Evolutionary conservation across 2,329 filamentous ascomycete genomes (phyloP).

Genomic region (Dothistroma pini): DNA sequence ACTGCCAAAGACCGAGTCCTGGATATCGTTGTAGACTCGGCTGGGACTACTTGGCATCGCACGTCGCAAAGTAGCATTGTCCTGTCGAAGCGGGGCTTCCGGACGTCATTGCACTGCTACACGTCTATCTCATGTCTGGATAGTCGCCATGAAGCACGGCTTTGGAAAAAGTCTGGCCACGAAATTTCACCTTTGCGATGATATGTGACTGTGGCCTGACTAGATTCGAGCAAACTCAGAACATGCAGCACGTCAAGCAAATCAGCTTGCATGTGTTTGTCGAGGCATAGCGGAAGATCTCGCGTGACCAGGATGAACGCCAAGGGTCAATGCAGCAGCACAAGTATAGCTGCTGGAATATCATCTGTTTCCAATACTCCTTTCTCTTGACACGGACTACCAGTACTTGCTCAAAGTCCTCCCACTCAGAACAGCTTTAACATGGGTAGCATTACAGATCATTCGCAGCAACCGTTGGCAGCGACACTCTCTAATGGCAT

Average conservation of each 20-base stretch:
- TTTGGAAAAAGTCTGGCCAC: background rate
- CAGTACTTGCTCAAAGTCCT: background rate
- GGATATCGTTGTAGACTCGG: background rate
- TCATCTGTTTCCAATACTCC: background rate
- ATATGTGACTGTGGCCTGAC: background rate
- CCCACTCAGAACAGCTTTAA: background rate
- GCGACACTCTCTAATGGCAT: slow-evolving; percentile 1
- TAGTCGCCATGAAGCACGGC: background rate
- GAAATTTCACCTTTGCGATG: background rate
- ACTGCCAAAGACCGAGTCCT: background rate
- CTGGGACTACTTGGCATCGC: background rate
- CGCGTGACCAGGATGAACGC: background rate
- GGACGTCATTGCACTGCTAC: background rate
- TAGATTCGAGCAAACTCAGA: background rate
- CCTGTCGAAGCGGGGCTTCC: background rate
- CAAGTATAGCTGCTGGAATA: background rate
- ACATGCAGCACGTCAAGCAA: background rate
- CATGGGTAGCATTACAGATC: background rate
- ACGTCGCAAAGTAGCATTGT: background rate
- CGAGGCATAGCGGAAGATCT: background rate
- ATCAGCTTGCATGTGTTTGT: background rate
- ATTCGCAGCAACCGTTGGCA: background rate
- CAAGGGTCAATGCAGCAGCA: background rate
- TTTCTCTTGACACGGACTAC: background rate
- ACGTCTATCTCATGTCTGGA: background rate